Evolutionary conservation across 768 basidiomycete species (phyloP), one percentile per base, ranked within the genome.

Genomic region (Russula virescens): DNA sequence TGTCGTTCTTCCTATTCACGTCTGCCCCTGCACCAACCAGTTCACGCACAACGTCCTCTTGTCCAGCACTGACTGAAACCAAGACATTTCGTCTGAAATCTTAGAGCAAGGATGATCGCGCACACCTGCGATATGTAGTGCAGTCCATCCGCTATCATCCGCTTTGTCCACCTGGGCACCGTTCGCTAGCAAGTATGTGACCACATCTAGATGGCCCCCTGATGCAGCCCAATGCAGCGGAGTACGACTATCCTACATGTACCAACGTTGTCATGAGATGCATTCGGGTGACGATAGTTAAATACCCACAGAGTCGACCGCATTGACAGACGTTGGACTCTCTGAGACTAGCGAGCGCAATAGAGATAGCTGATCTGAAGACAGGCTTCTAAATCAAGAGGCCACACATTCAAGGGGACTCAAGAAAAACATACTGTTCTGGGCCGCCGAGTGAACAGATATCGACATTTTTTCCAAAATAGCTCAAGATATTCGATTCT

Each of bases 201-300:
- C 80, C 64, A 90, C 84, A 58, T 89, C 88, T 59, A 83, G 72
- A 45, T 86, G 81, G 55, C 89, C 90, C 21, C 83, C 83, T 13
- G 86, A 86, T 14, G 90, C 84, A 60, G 90, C 88, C 89, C 90
- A 92, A 69, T 94, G 91, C n/a, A 94, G 74, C 10, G 91, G 82
- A 0, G 91, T 90, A 38, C 91, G 79, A 43, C 80, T 86, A 71
- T 94, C 91, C 89, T 91, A 49, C 5, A 18, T 21, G 25, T 28
- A 5, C 28, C 43, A 14, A 42, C n/a, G 16, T 50, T 55, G 42
- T 3, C 50, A 47, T 31, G 19, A 19, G 35, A 21, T 26, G 9
- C 19, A 47, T 47, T 21, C 0, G 5, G 18, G n/a, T 7, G 9
- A 11, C 25, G 5, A 53, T 16, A 35, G 48, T 34, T 4, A 47